These are phyloP conservation scores for Corynespora cassiicola DNA, from an alignment of 2,329 filamentous ascomycete genomes.

Conservation along the genomic window DNA sequence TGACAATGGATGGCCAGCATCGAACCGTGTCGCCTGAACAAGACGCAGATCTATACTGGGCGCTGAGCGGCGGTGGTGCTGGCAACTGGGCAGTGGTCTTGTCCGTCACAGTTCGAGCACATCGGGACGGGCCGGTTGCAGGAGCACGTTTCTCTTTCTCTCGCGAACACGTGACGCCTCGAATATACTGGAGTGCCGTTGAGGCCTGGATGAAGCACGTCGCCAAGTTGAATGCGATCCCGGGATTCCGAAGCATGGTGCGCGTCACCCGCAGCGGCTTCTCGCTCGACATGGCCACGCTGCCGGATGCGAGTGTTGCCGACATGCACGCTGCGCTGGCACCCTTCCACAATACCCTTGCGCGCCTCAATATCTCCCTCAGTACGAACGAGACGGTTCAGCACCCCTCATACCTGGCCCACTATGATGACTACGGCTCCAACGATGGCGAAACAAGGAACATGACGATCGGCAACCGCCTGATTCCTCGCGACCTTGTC, in stretches of 20 bases:
- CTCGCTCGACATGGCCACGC: neutral
- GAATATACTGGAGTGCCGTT: neutral
- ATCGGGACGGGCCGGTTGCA: slow-evolving; percentile 2
- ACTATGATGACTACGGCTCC: neutral
- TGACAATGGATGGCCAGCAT: slow-evolving; percentile 20
- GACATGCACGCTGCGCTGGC: neutral
- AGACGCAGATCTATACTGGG: slow-evolving; percentile 14
- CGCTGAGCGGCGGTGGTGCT: slow-evolving; percentile 1
- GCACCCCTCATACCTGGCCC: neutral
- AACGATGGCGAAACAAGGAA: neutral
- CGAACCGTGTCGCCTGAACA: slow-evolving; percentile 15
- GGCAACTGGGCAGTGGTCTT: slow-evolving; percentile 1
- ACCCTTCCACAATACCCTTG: neutral
- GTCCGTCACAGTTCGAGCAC: slow-evolving; percentile 13
- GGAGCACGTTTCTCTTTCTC: slow-evolving; percentile 5
- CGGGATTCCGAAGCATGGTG: neutral
- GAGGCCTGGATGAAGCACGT: neutral
- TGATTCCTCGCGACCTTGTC: too few species aligned
- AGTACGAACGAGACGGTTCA: neutral
- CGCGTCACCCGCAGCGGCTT: neutral
- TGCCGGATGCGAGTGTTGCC: neutral
- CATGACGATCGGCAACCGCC: neutral
- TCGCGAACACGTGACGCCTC: neutral
- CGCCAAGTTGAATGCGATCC: neutral
- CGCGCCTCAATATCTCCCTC: neutral